Percentiles rank a stretch among this genome's conserved stretches.
These are phyloP conservation scores for Yamadazyma dendronema DNA, from an alignment of 1,139 yeast species.

Conservation along the genomic window DNA sequence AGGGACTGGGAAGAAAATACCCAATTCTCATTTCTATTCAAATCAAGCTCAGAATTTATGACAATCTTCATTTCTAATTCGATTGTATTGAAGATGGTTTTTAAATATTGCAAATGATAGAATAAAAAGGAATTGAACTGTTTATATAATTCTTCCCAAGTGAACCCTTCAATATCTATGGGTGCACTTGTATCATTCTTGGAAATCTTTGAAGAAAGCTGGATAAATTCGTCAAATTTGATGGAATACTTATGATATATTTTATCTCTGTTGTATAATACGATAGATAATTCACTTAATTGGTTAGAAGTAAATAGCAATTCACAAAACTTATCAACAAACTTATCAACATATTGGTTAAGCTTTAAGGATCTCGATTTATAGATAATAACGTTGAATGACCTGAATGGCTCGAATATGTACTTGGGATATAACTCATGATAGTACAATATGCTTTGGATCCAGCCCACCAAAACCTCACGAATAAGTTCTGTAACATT, in stretches of 20 bases:
- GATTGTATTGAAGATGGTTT: slow-evolving; percentile 3
- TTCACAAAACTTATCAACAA: slow-evolving; percentile 24
- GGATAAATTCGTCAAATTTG: slow-evolving; percentile 25
- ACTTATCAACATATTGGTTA: slow-evolving; percentile 31
- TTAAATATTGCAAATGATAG: slow-evolving; percentile 30
- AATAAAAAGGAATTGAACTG: slow-evolving; percentile 31
- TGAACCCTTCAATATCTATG: slow-evolving; percentile 21
- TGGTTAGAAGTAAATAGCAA: slow-evolving; percentile 17
- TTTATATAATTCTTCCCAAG: slow-evolving; percentile 35
- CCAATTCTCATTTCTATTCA: slow-evolving; percentile 10
- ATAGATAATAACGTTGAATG: slow-evolving; percentile 40
- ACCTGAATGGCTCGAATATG: slow-evolving; percentile 33
- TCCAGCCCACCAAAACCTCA: slow-evolving; percentile 42
- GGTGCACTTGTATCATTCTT: slow-evolving; percentile 4
- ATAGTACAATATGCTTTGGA: slow-evolving; percentile 47
- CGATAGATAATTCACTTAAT: slow-evolving; percentile 22
- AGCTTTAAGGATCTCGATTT: slow-evolving; percentile 46
- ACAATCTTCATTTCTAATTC: slow-evolving; percentile 12
- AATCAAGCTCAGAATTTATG: slow-evolving; percentile 8
- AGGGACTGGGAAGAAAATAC: slow-evolving; percentile 6
- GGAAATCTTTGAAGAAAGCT: slow-evolving; percentile 9
- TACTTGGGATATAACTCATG: slow-evolving; percentile 43
- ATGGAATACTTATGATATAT: slow-evolving; percentile 25
- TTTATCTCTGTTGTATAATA: slow-evolving; percentile 24
- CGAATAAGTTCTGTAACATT: slow-evolving; percentile 31